Evolutionary conservation across 2,329 filamentous ascomycete species (phyloP).

Genomic region (Nothophoma quercina): DNA sequence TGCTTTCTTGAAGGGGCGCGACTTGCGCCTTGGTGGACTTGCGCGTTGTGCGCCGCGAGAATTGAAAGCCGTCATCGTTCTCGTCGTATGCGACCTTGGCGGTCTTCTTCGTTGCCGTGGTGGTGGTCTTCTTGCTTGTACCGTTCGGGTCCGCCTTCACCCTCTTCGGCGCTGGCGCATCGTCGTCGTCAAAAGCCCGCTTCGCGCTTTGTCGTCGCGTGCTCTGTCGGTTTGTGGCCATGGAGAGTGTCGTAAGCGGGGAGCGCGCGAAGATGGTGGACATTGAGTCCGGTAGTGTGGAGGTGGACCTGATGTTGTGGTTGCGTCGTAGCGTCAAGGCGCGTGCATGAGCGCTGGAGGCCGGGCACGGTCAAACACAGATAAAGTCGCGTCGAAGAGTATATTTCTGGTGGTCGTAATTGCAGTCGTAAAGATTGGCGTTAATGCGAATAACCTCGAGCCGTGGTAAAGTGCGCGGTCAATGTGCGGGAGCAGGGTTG

Average conservation of each 20-base stretch:
- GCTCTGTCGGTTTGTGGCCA: conserved; percentile 55
- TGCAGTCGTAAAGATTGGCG: conserved; percentile 39
- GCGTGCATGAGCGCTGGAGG: conserved; percentile 46
- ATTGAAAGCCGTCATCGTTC: conserved; percentile 58
- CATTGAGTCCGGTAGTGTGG: conserved; percentile 46
- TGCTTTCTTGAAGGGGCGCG: conserved; percentile 36
- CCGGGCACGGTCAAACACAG: conserved; percentile 12
- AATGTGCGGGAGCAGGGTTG: conserved; percentile 38
- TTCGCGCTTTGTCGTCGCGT: conserved; percentile 58
- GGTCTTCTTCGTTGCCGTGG: conserved; percentile 46
- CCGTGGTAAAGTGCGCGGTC: conserved; percentile 31
- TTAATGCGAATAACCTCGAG: conserved; percentile 43
- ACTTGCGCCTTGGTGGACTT: conserved; percentile 47
- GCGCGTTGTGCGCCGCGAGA: conserved; percentile 51
- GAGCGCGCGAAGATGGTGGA: conserved; percentile 46
- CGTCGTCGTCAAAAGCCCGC: conserved; percentile 54
- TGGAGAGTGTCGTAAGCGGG: conserved; percentile 57
- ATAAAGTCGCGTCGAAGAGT: conserved; percentile 11
- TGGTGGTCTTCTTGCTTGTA: conserved; percentile 46
- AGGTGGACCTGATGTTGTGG: conserved; percentile 26
- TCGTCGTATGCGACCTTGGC: conserved; percentile 56
- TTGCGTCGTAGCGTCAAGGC: conserved; percentile 36
- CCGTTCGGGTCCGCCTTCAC: conserved; percentile 50
- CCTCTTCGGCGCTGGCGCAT: conserved; percentile 55
- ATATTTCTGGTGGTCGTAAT: conserved; percentile 18